Percentiles rank a stretch among this genome's conserved stretches.
phyloP scores from a whole-genome alignment of 2,329 filamentous ascomycete genomes.

The Botrytis medusae region DNA sequence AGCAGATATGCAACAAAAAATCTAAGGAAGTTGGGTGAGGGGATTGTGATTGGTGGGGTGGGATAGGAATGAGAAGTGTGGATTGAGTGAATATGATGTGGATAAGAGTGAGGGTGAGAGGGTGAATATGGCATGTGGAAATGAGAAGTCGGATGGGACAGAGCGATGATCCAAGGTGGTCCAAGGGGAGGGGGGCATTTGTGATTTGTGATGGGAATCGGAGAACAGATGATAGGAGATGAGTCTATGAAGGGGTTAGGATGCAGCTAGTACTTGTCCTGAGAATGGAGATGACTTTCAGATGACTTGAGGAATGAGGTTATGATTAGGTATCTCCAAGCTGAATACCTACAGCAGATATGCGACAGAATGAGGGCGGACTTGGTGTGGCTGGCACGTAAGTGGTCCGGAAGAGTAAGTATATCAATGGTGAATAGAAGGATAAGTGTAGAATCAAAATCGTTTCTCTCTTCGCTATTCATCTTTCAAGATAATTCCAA shows the following conservation, averaged over 20 bases:
- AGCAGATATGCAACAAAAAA: background rate
- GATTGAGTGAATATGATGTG: background rate
- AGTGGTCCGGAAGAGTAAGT: background rate
- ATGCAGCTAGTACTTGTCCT: background rate
- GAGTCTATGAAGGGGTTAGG: no score
- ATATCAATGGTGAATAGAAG: background rate
- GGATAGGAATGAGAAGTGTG: background rate
- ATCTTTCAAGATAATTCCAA: background rate
- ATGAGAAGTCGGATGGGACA: background rate
- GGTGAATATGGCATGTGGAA: background rate
- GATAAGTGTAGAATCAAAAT: background rate
- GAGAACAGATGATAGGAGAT: background rate
- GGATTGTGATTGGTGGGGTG: background rate
- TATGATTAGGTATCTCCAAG: background rate
- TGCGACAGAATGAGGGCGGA: background rate
- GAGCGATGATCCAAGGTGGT: background rate
- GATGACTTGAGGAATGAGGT: no score
- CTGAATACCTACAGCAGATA: background rate
- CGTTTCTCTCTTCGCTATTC: background rate
- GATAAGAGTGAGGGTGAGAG: background rate
- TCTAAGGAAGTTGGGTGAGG: background rate
- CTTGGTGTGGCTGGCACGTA: background rate
- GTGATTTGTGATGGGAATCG: background rate
- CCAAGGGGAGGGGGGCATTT: background rate
- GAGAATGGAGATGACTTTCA: background rate